Percentiles rank a stretch among this genome's conserved stretches.
Evolutionary conservation across 75 land plant species (phyloP).

Genomic region (Adiantum capillusveneris): DNA sequence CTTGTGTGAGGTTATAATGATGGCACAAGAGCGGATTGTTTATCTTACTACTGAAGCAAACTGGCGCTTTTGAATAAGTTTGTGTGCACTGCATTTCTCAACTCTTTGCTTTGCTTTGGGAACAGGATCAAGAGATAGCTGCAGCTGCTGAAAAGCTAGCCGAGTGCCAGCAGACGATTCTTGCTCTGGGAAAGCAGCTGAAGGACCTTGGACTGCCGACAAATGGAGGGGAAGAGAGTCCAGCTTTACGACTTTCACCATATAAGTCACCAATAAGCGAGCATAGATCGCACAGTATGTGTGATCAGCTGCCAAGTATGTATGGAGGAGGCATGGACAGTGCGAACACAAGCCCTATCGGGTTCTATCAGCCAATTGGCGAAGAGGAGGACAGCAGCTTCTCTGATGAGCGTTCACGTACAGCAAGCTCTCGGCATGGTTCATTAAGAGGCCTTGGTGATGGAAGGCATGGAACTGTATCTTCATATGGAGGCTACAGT

Average conservation of each 20-base stretch:
- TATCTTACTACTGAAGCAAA: too few relatives aligned
- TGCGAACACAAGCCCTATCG: neutral
- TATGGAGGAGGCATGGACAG: neutral
- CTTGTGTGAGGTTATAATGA: too few relatives aligned
- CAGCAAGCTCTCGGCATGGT: neutral
- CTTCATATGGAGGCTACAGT: neutral
- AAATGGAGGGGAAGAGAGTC: constrained; percentile 6
- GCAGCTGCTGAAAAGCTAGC: constrained; percentile 85
- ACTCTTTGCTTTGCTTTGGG: neutral
- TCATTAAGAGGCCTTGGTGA: neutral
- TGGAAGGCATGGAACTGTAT: too few relatives aligned
- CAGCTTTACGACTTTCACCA: neutral
- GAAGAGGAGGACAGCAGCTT: neutral
- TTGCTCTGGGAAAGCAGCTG: constrained; percentile 76
- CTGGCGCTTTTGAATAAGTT: too few relatives aligned
- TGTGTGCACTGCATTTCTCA: too few relatives aligned
- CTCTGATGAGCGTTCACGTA: neutral
- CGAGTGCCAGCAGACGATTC: constrained; percentile 89
- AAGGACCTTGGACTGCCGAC: constrained; percentile 45
- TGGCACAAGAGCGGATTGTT: too few relatives aligned
- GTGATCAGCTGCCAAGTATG: constrained; percentile 2
- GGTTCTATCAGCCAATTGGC: neutral
- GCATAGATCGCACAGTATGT: constrained; percentile 2
- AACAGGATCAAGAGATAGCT: constrained; percentile 75
- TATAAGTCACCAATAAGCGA: neutral